phyloP scores from a whole-genome alignment of 2,329 filamentous ascomycete genomes.

The Colletotrichum sp. region DNA sequence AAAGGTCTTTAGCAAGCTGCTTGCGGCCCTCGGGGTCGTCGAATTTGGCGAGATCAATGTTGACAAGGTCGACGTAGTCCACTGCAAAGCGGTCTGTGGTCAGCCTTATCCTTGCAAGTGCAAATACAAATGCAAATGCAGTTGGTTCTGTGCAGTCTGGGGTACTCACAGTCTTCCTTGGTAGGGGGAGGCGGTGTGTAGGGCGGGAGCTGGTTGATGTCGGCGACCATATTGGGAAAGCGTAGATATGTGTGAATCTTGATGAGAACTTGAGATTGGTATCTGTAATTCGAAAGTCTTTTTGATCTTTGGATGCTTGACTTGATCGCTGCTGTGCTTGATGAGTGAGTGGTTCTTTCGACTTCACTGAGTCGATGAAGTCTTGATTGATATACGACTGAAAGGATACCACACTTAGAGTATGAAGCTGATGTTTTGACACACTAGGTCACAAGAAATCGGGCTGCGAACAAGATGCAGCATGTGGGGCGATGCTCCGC shows the following conservation, averaged over 20 bases:
- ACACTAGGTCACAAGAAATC: not conserved
- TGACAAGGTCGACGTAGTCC: constrained; percentile 31
- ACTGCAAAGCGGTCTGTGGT: not conserved
- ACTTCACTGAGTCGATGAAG: not conserved
- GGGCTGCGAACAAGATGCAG: not conserved
- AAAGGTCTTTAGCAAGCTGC: constrained; percentile 31
- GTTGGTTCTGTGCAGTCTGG: not conserved
- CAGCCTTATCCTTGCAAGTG: not conserved
- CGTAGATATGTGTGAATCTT: not conserved
- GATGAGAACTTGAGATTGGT: fast-evolving
- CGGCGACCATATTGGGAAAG: constrained; percentile 1
- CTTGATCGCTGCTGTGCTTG: not conserved
- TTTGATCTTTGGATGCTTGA: not conserved
- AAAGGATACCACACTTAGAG: not conserved
- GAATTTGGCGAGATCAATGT: constrained; percentile 30
- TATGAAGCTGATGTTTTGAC: not conserved
- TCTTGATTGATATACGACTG: not conserved
- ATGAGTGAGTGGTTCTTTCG: not conserved
- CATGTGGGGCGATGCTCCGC: not conserved
- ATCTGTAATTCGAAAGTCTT: not conserved
- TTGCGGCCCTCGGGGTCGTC: constrained; percentile 27
- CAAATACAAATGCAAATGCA: not conserved
- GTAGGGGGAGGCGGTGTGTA: constrained; percentile 4
- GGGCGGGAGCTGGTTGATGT: not conserved
- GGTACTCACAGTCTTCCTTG: constrained; percentile 7